phyloP scores from a whole-genome alignment of 2,329 filamentous ascomycete genomes.

The Aspergillus ochraceus region DNA sequence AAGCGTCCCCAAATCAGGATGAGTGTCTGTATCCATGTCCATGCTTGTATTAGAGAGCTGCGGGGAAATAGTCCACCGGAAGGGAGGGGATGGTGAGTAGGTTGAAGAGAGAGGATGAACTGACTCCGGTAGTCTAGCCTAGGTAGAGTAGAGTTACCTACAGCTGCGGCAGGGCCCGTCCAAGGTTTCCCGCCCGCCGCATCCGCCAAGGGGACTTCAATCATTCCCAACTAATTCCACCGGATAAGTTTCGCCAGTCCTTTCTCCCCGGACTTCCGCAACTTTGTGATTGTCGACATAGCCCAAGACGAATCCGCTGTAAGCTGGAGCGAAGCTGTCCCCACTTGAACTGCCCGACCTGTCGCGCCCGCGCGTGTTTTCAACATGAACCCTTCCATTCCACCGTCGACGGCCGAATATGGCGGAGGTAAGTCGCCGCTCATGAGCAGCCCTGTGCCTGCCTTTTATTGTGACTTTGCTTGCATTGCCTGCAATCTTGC shows the following conservation, averaged over 20 bases:
- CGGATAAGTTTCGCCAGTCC: too few species aligned
- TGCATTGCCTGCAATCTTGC: neutral
- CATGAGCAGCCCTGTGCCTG: slow-evolving; percentile 9
- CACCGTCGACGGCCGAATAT: slow-evolving; percentile 49
- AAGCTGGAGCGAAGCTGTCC: neutral
- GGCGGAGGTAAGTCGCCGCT: slow-evolving; percentile 46
- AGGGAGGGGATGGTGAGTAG: neutral
- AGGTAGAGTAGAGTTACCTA: neutral
- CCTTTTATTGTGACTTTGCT: too few species aligned
- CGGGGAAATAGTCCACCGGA: neutral
- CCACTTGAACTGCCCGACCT: neutral
- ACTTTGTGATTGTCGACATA: neutral
- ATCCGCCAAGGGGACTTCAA: neutral
- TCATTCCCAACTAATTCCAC: neutral
- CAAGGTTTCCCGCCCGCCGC: neutral
- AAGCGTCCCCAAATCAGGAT: slow-evolving; percentile 30
- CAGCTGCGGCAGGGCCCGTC: too few species aligned
- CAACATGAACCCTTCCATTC: slow-evolving; percentile 45
- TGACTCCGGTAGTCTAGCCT: neutral
- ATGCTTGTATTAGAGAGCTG: slow-evolving; percentile 18
- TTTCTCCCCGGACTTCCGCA: neutral
- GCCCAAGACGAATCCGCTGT: neutral
- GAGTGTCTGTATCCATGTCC: slow-evolving; percentile 25
- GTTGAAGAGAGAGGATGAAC: neutral
- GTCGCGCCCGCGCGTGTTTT: neutral